These are phyloP conservation scores for Tuber borchii DNA, from an alignment of 495 filamentous ascomycete species.

Conservation along the genomic window DNA sequence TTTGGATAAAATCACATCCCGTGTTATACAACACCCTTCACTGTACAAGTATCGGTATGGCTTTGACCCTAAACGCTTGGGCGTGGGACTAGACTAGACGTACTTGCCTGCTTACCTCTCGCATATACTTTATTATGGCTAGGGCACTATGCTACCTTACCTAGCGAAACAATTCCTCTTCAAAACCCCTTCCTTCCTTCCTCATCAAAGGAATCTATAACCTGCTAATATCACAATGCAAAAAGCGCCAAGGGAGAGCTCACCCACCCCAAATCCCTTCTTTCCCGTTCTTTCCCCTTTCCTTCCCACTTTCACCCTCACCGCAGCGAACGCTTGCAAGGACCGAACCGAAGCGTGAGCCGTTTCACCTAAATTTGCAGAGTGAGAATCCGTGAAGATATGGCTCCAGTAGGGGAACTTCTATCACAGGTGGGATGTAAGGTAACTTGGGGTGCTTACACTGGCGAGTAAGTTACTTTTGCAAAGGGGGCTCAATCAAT, in stretches of 20 bases:
- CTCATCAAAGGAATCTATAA: neutral
- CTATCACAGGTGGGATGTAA: neutral
- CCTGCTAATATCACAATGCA: neutral
- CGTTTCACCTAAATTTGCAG: neutral
- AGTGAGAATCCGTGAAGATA: neutral
- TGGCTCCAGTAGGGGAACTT: neutral
- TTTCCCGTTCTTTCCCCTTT: neutral
- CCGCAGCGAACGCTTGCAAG: neutral
- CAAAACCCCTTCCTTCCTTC: neutral
- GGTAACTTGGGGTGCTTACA: neutral
- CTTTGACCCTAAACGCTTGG: neutral
- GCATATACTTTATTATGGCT: neutral
- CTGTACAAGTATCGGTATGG: neutral
- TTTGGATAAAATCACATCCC: neutral
- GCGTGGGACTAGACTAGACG: neutral
- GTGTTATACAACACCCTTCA: neutral
- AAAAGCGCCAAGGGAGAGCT: neutral
- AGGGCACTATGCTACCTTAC: neutral
- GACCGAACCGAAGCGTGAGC: neutral
- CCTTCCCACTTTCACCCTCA: neutral
- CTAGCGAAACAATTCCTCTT: neutral
- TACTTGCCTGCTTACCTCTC: neutral
- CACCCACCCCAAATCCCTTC: neutral
- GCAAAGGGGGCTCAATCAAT: neutral
- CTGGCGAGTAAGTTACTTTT: neutral